Conservation (phyloP, 192 early-diverging fungal species). For the Cladochytrium replicatum region DNA sequence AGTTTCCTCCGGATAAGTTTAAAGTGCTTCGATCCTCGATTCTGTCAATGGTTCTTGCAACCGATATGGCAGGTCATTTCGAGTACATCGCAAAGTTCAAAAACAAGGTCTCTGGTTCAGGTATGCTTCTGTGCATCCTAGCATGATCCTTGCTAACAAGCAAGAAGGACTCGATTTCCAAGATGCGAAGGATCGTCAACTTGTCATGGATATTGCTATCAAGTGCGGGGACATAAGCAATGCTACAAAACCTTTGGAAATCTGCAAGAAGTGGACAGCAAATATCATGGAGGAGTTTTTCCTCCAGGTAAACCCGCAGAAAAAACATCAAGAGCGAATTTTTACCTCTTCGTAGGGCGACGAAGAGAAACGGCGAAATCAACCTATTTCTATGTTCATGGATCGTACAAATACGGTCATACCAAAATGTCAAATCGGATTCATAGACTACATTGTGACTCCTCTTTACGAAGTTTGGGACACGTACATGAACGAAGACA, state of each 20-base stretch:
- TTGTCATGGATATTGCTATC: slow-evolving; percentile 42
- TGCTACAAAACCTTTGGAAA: slow-evolving; percentile 27
- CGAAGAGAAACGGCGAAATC: slow-evolving; percentile 30
- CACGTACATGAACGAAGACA: slow-evolving; percentile 28
- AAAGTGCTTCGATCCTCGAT: slow-evolving; percentile 31
- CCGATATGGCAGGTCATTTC: slow-evolving; percentile 52
- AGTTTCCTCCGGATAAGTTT: slow-evolving; percentile 30
- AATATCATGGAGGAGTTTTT: slow-evolving; percentile 55
- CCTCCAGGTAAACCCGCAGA: slow-evolving; percentile 17
- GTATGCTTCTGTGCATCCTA: slow-evolving; percentile 1
- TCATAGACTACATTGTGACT: slow-evolving; percentile 49
- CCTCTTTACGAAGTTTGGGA: slow-evolving; percentile 49
- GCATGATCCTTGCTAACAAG: background rate
- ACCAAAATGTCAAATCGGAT: slow-evolving; percentile 50
- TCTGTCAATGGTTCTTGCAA: slow-evolving; percentile 39
- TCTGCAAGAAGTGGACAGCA: slow-evolving; percentile 44
- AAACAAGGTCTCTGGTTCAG: slow-evolving; percentile 32
- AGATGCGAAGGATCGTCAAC: slow-evolving; percentile 33
- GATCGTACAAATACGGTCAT: slow-evolving; percentile 39
- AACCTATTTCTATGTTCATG: slow-evolving; percentile 46
- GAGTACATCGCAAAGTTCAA: slow-evolving; percentile 53
- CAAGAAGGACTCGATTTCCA: slow-evolving; percentile 20
- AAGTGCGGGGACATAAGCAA: slow-evolving; percentile 54
- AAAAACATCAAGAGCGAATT: slow-evolving; percentile 1
- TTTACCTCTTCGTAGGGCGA: slow-evolving; percentile 30